A percentile compares a stretch with the other conserved stretches of the same genome.
Conservation (phyloP, 345 rosid species). For the Euphorbia peplus region DNA sequence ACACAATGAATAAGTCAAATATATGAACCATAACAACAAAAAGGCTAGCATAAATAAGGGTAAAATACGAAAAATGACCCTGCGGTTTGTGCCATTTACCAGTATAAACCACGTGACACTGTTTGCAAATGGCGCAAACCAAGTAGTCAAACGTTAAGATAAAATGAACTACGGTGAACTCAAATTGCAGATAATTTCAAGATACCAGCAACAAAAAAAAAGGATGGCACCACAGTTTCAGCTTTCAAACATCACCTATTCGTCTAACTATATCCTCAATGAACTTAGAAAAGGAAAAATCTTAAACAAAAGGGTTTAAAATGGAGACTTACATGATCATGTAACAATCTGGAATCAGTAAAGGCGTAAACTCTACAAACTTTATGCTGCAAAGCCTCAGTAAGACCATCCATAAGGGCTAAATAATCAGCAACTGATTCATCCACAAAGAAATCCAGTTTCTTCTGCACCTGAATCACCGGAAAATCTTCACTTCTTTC, state of each 20-base stretch:
- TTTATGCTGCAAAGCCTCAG: conserved; percentile 58
- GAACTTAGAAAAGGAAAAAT: not conserved
- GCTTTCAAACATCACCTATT: not conserved
- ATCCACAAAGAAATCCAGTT: conserved; percentile 75
- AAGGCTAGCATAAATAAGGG: not conserved
- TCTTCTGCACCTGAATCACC: conserved; percentile 78
- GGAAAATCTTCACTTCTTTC: conserved; percentile 55
- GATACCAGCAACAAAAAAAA: not conserved
- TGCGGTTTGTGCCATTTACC: too few species aligned
- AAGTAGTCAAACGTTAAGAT: too few species aligned
- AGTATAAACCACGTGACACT: too few species aligned
- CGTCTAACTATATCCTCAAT: not conserved
- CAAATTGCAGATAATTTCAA: not conserved
- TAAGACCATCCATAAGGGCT: conserved; percentile 84
- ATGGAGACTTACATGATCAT: conserved; percentile 57
- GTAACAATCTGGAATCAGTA: conserved; percentile 63
- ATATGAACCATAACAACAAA: not conserved
- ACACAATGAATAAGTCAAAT: not conserved
- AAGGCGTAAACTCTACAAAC: conserved; percentile 61
- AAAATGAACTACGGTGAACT: not conserved
- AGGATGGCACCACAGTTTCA: not conserved
- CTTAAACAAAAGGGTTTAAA: not conserved
- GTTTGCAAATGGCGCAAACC: too few species aligned
- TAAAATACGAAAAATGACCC: too few species aligned
- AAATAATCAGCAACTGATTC: conserved; percentile 80